Conservation (phyloP, 768 basidiomycete species). For the Phlegmacium glaucopus region DNA sequence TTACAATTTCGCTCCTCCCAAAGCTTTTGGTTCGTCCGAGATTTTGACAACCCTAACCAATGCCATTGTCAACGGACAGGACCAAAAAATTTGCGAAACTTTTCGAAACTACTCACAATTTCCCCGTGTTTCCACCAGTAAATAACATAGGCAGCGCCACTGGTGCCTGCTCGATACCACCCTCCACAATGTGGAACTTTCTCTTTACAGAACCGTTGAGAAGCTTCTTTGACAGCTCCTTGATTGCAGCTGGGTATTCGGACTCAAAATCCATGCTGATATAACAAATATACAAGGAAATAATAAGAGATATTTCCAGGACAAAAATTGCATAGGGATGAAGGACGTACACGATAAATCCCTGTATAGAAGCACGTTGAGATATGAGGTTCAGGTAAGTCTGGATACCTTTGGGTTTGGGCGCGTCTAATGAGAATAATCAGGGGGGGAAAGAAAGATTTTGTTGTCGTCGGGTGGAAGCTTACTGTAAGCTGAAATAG, state of each 20-base stretch:
- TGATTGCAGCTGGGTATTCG: constrained; percentile 55
- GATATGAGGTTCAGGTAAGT: constrained; percentile 69
- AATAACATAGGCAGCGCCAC: constrained; percentile 68
- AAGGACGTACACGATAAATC: constrained; percentile 70
- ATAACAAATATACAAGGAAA: not conserved
- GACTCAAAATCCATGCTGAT: constrained; percentile 72
- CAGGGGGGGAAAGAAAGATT: not conserved
- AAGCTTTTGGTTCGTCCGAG: no score
- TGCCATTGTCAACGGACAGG: no score
- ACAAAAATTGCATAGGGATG: not conserved
- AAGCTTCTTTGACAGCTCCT: constrained; percentile 56
- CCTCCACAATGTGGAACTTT: constrained; percentile 77
- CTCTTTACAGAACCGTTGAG: constrained; percentile 70
- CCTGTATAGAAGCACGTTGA: constrained; percentile 76
- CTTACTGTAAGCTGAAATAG: constrained; percentile 83
- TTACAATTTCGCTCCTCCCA: no score
- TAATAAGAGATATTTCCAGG: not conserved
- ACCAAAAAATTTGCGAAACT: no score
- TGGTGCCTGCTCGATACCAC: constrained; percentile 68
- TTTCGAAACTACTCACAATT: constrained; percentile 43
- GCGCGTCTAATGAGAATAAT: constrained; percentile 37
- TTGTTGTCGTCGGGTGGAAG: not conserved
- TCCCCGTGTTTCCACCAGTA: constrained; percentile 75
- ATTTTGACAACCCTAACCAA: no score
- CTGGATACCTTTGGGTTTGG: constrained; percentile 61